Conservation (phyloP, 2,329 filamentous ascomycete genomes). For the Ophioceras dolichostomum region DNA sequence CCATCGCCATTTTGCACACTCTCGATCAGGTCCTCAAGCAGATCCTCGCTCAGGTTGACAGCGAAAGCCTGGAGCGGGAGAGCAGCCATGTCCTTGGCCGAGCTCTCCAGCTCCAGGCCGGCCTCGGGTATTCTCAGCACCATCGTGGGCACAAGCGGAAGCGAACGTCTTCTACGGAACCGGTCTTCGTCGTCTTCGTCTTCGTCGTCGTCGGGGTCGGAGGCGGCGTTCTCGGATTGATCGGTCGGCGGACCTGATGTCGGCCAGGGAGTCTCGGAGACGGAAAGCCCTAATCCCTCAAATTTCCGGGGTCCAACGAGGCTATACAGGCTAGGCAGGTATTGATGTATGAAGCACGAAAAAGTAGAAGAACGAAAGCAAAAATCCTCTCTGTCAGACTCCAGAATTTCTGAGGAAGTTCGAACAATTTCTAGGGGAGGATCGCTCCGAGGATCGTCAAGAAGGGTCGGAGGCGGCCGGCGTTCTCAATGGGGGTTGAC, state of each 20-base stretch:
- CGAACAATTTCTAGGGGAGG: not conserved
- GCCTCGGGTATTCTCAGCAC: conserved; percentile 41
- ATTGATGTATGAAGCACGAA: too few species aligned
- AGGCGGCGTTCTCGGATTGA: not conserved
- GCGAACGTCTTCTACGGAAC: too few species aligned
- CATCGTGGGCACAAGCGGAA: conserved; percentile 17
- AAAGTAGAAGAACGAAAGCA: too few species aligned
- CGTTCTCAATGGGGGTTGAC: not conserved
- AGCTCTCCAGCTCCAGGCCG: conserved; percentile 44
- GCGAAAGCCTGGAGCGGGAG: conserved; percentile 44
- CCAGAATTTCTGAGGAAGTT: not conserved
- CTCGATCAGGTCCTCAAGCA: conserved; percentile 51
- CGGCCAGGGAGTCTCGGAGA: not conserved
- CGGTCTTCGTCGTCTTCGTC: not conserved
- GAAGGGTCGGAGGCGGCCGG: conserved; percentile 2
- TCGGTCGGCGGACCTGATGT: not conserved
- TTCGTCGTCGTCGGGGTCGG: not conserved
- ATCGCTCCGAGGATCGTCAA: not conserved
- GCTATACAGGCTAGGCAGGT: too few species aligned
- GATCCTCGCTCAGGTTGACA: conserved; percentile 41
- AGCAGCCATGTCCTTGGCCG: conserved; percentile 27
- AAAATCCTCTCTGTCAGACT: too few species aligned
- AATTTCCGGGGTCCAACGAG: too few species aligned
- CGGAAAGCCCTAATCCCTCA: too few species aligned
- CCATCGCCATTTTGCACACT: conserved; percentile 43